Percentiles rank a stretch among this genome's conserved stretches.
Evolutionary conservation across 2,329 filamentous ascomycete genomes (phyloP).

Genomic region (Shiraia sp.): DNA sequence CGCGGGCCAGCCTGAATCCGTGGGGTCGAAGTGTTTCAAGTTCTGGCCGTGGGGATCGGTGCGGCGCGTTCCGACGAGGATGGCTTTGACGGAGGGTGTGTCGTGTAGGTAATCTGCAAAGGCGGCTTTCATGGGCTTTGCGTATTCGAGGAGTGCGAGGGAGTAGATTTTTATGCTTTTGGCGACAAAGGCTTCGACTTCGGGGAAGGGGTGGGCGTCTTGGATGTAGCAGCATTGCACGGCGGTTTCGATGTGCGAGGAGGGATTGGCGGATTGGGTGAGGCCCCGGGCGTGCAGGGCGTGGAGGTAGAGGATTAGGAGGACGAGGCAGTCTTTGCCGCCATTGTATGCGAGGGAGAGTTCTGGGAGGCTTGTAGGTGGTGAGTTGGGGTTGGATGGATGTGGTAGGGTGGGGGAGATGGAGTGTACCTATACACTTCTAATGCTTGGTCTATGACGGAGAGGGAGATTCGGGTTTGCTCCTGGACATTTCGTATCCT

Average conservation of each 20-base stretch:
- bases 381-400: not conserved
- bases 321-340: constrained; percentile 94
- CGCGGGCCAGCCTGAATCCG: constrained; percentile 84
- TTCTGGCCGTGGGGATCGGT: constrained; percentile 88
- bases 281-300: constrained; percentile 51
- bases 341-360: constrained; percentile 95
- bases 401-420: not conserved
- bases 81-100: constrained; percentile 67
- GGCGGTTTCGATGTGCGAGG: constrained; percentile 35
- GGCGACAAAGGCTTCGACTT: constrained; percentile 84
- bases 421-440: constrained; percentile 69
- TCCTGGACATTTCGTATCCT: constrained; percentile 68
- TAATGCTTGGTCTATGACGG: constrained; percentile 75
- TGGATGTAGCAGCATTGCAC: constrained; percentile 90
- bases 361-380: constrained; percentile 64
- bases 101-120: constrained; percentile 77
- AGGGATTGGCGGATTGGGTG: constrained; percentile 22
- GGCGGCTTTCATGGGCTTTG: constrained; percentile 77
- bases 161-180: constrained; percentile 69
- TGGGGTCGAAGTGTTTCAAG: constrained; percentile 81
- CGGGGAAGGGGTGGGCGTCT: constrained; percentile 77
- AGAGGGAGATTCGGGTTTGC: constrained; percentile 73
- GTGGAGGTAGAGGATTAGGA: constrained; percentile 83
- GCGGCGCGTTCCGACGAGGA: constrained; percentile 85
- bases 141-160: constrained; percentile 74